Conservation (phyloP, 2,329 filamentous ascomycete species). For the Orbilia ellipsospora region DNA sequence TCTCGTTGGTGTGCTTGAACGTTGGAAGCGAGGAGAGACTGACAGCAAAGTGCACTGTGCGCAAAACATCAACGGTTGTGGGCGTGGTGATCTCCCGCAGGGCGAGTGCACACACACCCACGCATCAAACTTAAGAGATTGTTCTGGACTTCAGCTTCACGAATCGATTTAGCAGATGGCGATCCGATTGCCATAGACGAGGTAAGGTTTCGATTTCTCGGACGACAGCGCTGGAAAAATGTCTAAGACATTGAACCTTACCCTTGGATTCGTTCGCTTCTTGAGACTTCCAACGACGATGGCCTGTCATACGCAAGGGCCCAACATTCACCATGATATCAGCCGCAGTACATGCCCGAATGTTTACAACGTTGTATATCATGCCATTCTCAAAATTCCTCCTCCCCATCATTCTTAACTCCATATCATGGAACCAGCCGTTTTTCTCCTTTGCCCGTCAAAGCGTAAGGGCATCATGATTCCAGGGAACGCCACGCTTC, state of each 20-base stretch:
- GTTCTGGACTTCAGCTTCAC: neutral
- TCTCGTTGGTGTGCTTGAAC: slow-evolving; percentile 34
- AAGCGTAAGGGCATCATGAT: slow-evolving; percentile 17
- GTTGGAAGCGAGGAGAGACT: slow-evolving; percentile 42
- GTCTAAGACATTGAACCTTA: slow-evolving; percentile 42
- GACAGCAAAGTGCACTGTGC: slow-evolving; percentile 22
- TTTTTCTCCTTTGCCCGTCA: slow-evolving; percentile 5
- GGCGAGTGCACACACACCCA: slow-evolving; percentile 12
- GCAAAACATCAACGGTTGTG: slow-evolving; percentile 29
- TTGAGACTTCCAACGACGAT: slow-evolving; percentile 37
- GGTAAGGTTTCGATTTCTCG: neutral
- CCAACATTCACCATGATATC: slow-evolving; percentile 21
- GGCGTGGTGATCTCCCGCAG: slow-evolving; percentile 50
- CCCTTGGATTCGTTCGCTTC: slow-evolving; percentile 25
- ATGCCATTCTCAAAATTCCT: too few species aligned
- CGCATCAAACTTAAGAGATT: slow-evolving; percentile 6
- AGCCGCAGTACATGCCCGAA: slow-evolving; percentile 19
- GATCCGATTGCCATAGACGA: neutral
- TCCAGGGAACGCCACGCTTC: slow-evolving; percentile 39
- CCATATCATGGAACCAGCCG: slow-evolving; percentile 1
- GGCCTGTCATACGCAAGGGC: slow-evolving; percentile 17
- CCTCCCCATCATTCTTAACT: slow-evolving; percentile 10
- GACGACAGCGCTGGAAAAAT: slow-evolving; percentile 1
- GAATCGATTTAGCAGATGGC: neutral
- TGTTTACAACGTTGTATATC: too few species aligned